Percentiles rank a stretch among this genome's conserved stretches.
phyloP scores from a whole-genome alignment of 495 filamentous ascomycete species.

The Ascodesmis nigricans region DNA sequence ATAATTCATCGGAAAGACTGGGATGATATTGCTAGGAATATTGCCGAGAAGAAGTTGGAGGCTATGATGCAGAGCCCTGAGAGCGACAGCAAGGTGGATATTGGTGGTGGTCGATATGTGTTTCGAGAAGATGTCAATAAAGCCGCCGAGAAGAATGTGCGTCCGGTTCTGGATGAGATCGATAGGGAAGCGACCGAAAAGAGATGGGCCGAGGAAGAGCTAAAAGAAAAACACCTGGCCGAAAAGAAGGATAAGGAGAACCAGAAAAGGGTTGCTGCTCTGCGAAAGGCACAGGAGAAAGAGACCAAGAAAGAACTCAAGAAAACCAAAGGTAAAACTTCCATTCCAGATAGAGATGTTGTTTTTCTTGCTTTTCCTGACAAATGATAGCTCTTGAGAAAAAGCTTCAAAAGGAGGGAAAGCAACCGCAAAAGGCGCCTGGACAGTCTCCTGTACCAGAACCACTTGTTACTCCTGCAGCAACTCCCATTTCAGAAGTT shows the following conservation, averaged over 20 bases:
- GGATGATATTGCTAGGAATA: slow-evolving; percentile 6
- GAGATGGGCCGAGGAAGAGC: slow-evolving; percentile 29
- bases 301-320: slow-evolving; percentile 27
- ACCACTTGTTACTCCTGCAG: too few relatives aligned
- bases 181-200: slow-evolving; percentile 43
- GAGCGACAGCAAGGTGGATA: slow-evolving; percentile 43
- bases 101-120: slow-evolving; percentile 64
- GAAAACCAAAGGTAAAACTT: slow-evolving; percentile 25
- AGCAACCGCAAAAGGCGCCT: too few relatives aligned
- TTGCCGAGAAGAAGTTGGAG: slow-evolving; percentile 10
- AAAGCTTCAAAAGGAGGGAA: too few relatives aligned
- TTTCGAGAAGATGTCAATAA: slow-evolving; percentile 58
- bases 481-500: too few relatives aligned
- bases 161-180: slow-evolving; percentile 81
- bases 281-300: slow-evolving; percentile 17
- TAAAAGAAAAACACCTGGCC: slow-evolving; percentile 25
- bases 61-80: slow-evolving; percentile 7
- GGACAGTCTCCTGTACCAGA: too few relatives aligned
- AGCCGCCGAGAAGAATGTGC: slow-evolving; percentile 57
- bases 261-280: slow-evolving; percentile 22
- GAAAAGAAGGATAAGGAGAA: slow-evolving; percentile 30
- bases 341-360: not conserved
- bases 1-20: slow-evolving; percentile 8
- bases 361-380: not conserved
- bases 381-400: too few relatives aligned